Base-by-base conservation (phyloP, 345 rosid genomes). In the Rhizophora mangle region DNA sequence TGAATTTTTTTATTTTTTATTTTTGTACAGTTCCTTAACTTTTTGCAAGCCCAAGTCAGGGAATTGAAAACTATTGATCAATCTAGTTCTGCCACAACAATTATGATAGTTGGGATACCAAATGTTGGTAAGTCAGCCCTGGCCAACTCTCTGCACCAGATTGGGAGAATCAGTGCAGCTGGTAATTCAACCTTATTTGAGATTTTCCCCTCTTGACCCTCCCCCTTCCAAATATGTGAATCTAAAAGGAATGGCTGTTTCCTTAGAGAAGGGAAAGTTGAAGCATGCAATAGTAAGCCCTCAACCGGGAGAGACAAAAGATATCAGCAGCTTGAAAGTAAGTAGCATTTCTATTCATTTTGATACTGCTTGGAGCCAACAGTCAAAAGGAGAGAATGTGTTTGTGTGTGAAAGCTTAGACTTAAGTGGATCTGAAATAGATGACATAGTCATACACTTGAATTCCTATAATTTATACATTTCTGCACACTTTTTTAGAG, bases 121-220 rank as follows among this genome's bases (percentile, higher is more conserved):
- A 93, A 89, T 43, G 92, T 85, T 24, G 98, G 98, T 67, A 91
- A 91, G 49, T 91, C 98, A 2, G 98, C 97, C 51, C 86, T 90
- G 3, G 82, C 88, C 63, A 90, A 86, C 79, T 82, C 96, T 39
- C 81, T 90, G 85, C 97, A 90, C 85, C 91, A 84, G 47, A 81
- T 90, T 60, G 97, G 98, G 69, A 85, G 98, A 80, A 87, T 89
- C 57, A 82, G 87, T 68, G 93, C 96, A 52, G 83, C 84, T 53
- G 97, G 98, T 87, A 73, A 63, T 27, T 53, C 19, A 30, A 30
- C 61, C 60, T 60, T 67, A 34, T 34, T 55, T 68, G 18, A 58
- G 55, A 57, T 52, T 2, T 21, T 43, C 49, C 18, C 21, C 64
- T 16, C 27, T 10, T 30, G 0, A 21, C 31, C 31, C 32, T 31